Evolutionary conservation across 2,329 filamentous ascomycete species (phyloP).

Genomic region (Pestalotiopsis fici): DNA sequence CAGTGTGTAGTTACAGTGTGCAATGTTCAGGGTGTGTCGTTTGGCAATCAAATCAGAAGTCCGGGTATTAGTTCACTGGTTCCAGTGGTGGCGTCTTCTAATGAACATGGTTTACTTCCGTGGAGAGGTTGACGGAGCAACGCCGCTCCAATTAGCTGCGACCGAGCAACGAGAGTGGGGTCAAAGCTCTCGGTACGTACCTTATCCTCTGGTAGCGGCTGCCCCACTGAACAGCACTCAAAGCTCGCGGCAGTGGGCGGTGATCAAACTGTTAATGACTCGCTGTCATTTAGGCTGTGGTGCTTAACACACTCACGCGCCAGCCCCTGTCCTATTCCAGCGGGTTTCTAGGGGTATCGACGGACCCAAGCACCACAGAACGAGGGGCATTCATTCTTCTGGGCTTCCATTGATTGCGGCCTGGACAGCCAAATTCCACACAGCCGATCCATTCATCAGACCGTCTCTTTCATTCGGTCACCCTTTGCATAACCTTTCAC

Average conservation of each 20-base stretch:
- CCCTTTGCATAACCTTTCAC: conserved; percentile 6
- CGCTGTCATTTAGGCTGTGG: conserved; percentile 1
- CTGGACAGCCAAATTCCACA: conserved; percentile 7
- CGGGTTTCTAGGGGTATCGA: conserved; percentile 6
- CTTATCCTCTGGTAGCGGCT: neutral
- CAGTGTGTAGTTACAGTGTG: too few species aligned
- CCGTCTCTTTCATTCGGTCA: conserved; percentile 9
- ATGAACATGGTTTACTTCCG: neutral
- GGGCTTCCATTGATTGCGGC: conserved; percentile 3
- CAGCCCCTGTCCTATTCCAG: neutral
- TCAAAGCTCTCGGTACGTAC: neutral
- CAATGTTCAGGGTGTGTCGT: neutral
- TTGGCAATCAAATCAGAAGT: neutral
- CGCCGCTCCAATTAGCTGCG: neutral
- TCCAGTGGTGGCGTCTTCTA: neutral
- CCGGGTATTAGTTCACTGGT: neutral
- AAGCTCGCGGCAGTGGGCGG: neutral
- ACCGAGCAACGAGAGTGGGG: neutral
- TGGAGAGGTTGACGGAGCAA: conserved; percentile 2
- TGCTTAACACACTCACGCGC: neutral
- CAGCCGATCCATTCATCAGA: conserved; percentile 7
- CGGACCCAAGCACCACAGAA: neutral
- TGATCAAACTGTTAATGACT: conserved; percentile 10
- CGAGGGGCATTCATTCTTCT: conserved; percentile 6
- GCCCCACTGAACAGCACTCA: neutral